phyloP scores from a whole-genome alignment of 148 eudicot species.

The Nepenthes mirabilis region DNA sequence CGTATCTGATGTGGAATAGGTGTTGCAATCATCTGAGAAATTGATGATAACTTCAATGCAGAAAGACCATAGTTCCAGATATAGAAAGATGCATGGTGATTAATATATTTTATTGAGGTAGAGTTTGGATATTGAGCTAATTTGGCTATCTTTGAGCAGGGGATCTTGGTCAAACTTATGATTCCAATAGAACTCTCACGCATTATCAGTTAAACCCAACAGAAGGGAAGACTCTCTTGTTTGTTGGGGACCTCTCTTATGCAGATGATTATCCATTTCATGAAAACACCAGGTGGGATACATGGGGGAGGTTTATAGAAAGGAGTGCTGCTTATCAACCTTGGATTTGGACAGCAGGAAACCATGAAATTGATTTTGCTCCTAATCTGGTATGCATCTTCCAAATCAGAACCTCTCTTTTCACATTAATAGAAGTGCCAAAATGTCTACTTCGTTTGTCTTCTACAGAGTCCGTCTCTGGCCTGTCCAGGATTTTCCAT shows the following conservation, averaged over 20 bases:
- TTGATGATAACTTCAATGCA: too few species aligned
- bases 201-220: slow-evolving; percentile 59
- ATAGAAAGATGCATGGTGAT: not conserved
- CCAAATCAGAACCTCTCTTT: not conserved
- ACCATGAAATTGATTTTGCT: slow-evolving; percentile 58
- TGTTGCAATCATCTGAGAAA: too few species aligned
- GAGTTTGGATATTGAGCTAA: not conserved
- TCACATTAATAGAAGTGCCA: not conserved
- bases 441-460: not conserved
- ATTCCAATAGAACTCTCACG: slow-evolving; percentile 58
- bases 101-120: not conserved
- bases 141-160: slow-evolving; percentile 24
- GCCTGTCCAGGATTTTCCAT: too few species aligned
- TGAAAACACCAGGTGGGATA: slow-evolving; percentile 80
- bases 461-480: not conserved
- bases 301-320: slow-evolving; percentile 78
- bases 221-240: slow-evolving; percentile 51
- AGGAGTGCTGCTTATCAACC: slow-evolving; percentile 74
- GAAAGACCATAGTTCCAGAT: too few species aligned
- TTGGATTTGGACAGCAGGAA: slow-evolving; percentile 83
- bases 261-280: slow-evolving; percentile 58
- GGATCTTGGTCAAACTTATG: slow-evolving; percentile 73
- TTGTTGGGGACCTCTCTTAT: slow-evolving; percentile 74
- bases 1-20: too few species aligned
- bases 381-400: slow-evolving; percentile 39